Evolutionary conservation across 305 asterid genomes (phyloP).

Genomic region (Andrographis paniculata): DNA sequence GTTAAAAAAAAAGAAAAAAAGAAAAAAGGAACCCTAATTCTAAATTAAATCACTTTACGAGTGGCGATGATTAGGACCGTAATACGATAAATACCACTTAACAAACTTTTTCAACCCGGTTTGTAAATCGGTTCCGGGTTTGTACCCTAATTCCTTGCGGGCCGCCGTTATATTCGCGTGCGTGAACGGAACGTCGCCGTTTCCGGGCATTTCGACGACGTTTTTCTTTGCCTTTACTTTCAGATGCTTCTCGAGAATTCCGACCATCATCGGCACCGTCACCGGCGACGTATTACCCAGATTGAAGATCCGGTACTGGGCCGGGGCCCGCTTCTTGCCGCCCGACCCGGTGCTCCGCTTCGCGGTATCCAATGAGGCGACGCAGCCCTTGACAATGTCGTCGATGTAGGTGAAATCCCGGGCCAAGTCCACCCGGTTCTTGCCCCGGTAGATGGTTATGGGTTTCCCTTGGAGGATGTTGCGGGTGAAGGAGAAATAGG

Average conservation of each 20-base stretch:
- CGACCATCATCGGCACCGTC: neutral
- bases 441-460: slow-evolving; percentile 6
- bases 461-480: slow-evolving; percentile 1
- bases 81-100: neutral
- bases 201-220: neutral
- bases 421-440: neutral
- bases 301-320: slow-evolving; percentile 7
- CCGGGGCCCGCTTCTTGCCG: slow-evolving; percentile 11
- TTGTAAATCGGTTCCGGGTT: neutral
- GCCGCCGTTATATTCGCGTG: slow-evolving; percentile 7
- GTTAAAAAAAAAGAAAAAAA: no score
- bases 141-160: neutral
- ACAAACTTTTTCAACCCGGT: slow-evolving; percentile 1
- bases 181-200: slow-evolving; percentile 3
- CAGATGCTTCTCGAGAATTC: neutral
- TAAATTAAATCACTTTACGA: no score
- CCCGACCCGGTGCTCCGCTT: slow-evolving; percentile 12
- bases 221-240: slow-evolving; percentile 4
- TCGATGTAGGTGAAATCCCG: slow-evolving; percentile 15
- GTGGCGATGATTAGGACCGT: neutral
- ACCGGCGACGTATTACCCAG: slow-evolving; percentile 6
- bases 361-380: slow-evolving; percentile 13
- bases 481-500: slow-evolving; percentile 13
- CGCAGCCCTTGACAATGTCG: slow-evolving; percentile 10
- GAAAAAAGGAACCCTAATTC: no score